These are phyloP conservation scores for Gaeumannomyces tritici DNA, from an alignment of 2,329 filamentous ascomycete genomes.

Conservation along the genomic window DNA sequence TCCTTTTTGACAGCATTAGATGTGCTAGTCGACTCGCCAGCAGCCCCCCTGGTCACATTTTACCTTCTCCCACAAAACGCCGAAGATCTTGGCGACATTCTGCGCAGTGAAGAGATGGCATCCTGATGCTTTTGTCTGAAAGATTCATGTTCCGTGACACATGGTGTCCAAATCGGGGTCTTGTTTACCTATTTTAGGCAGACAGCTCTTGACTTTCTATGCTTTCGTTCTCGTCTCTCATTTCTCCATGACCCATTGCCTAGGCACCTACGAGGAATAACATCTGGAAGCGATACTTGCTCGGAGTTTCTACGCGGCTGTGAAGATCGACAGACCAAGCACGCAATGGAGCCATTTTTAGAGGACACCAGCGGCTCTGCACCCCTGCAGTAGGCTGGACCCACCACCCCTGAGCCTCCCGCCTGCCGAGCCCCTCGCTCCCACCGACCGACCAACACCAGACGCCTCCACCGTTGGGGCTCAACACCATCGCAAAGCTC, in stretches of 20 bases:
- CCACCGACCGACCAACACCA: not conserved
- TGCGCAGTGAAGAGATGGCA: not conserved
- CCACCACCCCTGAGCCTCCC: not conserved
- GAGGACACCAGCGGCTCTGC: too few relatives aligned
- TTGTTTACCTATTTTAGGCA: too few relatives aligned
- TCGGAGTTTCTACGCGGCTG: not conserved
- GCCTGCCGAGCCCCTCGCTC: too few relatives aligned
- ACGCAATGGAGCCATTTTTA: not conserved
- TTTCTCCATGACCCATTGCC: too few relatives aligned
- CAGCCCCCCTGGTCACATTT: not conserved
- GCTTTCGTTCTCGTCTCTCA: too few relatives aligned
- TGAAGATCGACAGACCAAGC: not conserved
- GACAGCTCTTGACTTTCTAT: too few relatives aligned
- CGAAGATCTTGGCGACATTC: not conserved
- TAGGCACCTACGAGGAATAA: too few relatives aligned
- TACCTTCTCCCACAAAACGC: not conserved
- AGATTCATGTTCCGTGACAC: too few relatives aligned
- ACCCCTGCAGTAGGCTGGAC: not conserved
- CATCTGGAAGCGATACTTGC: too few relatives aligned
- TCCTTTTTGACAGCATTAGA: not conserved
- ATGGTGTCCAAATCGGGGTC: too few relatives aligned
- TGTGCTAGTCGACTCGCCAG: not conserved
- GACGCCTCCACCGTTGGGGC: not conserved
- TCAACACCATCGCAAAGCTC: not conserved
- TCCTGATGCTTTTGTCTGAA: not conserved